phyloP scores from a whole-genome alignment of 257 asterid genomes.

The Fraxinus anomala region DNA sequence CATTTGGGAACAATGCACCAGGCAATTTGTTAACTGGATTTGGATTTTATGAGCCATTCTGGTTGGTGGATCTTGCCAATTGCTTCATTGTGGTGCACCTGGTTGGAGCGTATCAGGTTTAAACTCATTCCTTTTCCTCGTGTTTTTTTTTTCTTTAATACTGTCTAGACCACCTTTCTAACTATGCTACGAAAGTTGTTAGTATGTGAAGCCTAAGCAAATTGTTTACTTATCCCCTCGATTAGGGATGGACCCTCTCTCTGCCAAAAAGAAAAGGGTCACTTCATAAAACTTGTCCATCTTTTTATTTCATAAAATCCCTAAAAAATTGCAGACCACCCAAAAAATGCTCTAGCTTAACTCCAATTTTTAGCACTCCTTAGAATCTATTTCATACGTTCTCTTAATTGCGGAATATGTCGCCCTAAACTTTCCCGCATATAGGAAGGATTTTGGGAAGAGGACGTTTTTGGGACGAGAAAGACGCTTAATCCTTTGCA shows the following conservation, averaged over 20 bases:
- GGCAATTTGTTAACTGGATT: conserved; percentile 68
- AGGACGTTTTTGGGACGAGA: background rate
- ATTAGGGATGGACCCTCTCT: no score
- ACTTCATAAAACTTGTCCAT: background rate
- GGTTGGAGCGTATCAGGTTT: conserved; percentile 70
- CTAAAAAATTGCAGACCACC: no score
- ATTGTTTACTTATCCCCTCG: no score
- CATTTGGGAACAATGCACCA: conserved; percentile 63
- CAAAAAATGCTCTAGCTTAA: no score
- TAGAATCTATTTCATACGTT: no score
- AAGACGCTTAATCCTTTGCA: background rate
- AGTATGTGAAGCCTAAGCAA: no score
- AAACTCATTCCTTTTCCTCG: background rate
- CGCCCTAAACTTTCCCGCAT: background rate
- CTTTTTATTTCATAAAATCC: background rate
- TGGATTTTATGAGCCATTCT: conserved; percentile 67
- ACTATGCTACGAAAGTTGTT: no score
- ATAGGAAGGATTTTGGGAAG: background rate
- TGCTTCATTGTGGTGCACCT: conserved; percentile 60
- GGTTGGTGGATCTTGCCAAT: conserved; percentile 68
- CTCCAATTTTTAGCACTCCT: background rate
- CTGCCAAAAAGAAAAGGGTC: no score
- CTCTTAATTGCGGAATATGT: background rate
- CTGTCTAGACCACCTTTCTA: background rate
- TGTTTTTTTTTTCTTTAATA: background rate